Conservation (phyloP, 306 rosid genomes). For the Cucumis hystrix region DNA sequence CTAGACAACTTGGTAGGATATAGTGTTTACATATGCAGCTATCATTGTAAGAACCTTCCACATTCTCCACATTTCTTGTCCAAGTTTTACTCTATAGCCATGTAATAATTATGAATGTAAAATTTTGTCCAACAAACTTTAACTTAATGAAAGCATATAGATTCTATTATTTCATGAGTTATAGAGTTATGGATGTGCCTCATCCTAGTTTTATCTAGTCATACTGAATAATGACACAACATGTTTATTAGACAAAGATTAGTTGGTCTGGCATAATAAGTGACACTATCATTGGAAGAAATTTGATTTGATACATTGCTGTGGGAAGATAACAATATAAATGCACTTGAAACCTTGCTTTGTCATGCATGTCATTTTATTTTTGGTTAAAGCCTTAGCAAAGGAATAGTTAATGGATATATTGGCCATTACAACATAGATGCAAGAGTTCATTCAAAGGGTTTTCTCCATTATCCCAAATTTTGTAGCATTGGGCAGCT, state of each 20-base stretch:
- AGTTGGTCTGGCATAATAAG: not conserved
- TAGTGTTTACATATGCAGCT: not conserved
- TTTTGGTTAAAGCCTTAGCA: not conserved
- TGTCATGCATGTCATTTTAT: not conserved
- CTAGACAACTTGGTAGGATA: not conserved
- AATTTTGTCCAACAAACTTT: not conserved
- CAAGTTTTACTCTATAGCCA: not conserved
- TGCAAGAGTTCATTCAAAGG: not conserved
- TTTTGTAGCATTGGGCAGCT: slow-evolving; percentile 34
- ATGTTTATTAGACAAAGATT: not conserved
- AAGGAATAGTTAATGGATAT: not conserved
- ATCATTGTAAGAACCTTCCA: not conserved
- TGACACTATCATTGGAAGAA: not conserved
- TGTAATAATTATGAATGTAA: not conserved
- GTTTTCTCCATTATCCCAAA: slow-evolving; percentile 18
- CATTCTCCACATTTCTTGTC: not conserved
- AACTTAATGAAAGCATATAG: not conserved
- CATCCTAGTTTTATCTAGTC: not conserved
- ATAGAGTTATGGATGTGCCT: not conserved
- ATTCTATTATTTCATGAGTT: not conserved
- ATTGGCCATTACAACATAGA: not conserved
- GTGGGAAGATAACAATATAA: not conserved
- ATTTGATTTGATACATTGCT: not conserved
- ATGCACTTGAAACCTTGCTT: not conserved
- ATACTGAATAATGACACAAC: not conserved